A percentile compares a stretch with the other conserved stretches of the same genome.
Evolutionary conservation across 139 green algal genomes (phyloP).

Genomic region (Haematococcus lacustris): DNA sequence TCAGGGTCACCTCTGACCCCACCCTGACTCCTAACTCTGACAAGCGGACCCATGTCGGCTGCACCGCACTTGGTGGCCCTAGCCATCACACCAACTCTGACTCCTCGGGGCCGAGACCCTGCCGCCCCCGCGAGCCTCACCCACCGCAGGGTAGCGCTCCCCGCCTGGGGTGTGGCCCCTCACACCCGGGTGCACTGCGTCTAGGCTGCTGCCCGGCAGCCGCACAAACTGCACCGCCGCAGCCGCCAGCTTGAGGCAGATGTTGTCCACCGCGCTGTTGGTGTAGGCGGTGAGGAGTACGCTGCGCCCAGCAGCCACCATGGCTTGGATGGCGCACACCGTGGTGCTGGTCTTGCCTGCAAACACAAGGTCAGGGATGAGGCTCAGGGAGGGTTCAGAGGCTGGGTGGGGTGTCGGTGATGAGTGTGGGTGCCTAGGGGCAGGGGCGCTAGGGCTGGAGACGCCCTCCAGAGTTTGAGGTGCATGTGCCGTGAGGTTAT

Average conservation of each 20-base stretch:
- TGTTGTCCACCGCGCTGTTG: constrained; percentile 95
- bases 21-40: no score
- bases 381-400: neutral
- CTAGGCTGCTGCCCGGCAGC: constrained; percentile 23
- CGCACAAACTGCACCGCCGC: constrained; percentile 56
- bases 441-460: neutral
- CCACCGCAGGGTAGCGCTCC: constrained; percentile 26
- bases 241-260: constrained; percentile 72
- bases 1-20: no score
- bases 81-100: no score
- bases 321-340: constrained; percentile 21
- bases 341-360: constrained; percentile 18
- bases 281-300: constrained; percentile 91
- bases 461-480: neutral
- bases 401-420: no score
- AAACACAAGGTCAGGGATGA: neutral
- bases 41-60: no score
- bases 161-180: constrained; percentile 47
- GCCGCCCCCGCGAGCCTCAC: no score
- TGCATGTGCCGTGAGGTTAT: no score
- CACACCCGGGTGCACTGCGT: constrained; percentile 50
- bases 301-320: constrained; percentile 39
- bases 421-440: no score
- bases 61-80: no score
- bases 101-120: no score